Conservation (phyloP, 495 filamentous ascomycete genomes). For the Penicillium flavigenum region DNA sequence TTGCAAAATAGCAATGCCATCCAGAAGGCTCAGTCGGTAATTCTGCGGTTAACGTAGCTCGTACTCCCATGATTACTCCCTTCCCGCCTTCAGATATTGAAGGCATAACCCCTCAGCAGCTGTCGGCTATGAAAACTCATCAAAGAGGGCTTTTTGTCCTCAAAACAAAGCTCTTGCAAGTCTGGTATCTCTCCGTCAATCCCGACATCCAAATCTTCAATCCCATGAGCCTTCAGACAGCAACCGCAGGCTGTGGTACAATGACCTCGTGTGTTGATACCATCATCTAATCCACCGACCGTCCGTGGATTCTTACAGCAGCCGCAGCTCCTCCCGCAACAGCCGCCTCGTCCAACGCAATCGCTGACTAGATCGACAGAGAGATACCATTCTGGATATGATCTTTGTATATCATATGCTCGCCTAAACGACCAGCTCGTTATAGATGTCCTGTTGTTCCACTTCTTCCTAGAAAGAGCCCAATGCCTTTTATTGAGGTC, state of each 20-base stretch:
- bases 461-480: not conserved
- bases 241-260: not conserved
- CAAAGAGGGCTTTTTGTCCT: too few species aligned
- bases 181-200: not conserved
- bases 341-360: slow-evolving; percentile 1
- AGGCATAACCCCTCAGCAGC: too few species aligned
- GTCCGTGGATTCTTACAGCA: too few species aligned
- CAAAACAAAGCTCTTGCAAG: too few species aligned
- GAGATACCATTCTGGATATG: not conserved
- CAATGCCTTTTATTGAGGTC: not conserved
- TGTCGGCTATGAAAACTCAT: too few species aligned
- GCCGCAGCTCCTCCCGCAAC: not conserved
- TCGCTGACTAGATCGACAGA: not conserved
- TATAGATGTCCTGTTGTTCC: not conserved
- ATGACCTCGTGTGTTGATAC: not conserved
- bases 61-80: too few species aligned
- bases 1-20: too few species aligned
- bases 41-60: too few species aligned
- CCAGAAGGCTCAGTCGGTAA: too few species aligned
- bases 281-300: too few species aligned
- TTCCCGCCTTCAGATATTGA: too few species aligned
- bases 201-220: not conserved
- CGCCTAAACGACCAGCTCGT: too few species aligned
- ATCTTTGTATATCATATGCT: not conserved
- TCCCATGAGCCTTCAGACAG: not conserved